Base-by-base conservation (phyloP, 352 stramenopile genomes). In the Pythium plurisporium region DNA sequence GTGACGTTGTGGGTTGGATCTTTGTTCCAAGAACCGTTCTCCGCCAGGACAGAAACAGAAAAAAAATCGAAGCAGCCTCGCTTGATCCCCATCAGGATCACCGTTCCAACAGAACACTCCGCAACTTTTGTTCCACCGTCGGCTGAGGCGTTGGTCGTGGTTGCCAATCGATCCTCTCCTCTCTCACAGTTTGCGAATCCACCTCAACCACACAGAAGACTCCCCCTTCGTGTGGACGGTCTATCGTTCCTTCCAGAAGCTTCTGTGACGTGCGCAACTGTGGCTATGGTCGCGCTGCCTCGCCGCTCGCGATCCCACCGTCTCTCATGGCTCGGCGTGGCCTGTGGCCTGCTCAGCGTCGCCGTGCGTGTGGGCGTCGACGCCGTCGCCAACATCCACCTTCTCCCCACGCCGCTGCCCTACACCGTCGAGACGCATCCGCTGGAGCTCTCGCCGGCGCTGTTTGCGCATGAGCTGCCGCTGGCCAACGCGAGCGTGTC, bases 381-480 rank as follows among this genome's bases (percentile, higher is more conserved):
- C 22, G 48, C 46, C 31, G 60, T 62, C 42, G 53, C 60, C 46
- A 63, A 59, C 60, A 51, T 59, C 36, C 53, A 50, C 6, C 23
- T 67, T 12, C 31, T 64, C 2, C 33, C 41, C 15, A 20, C 52
- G 31, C 49, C 57, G 53, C 62, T 87, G 62, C 79, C 79, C 49
- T 89, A 85, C 64, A 55, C 75, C 20, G 58, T 83, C 30, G 64
- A 60, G 45, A 62, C 73, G 55, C 73, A 87, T 33, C 72, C 73
- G 49, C 67, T 90, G 37, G 59, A 74, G 50, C 68, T 90, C 20
- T 75, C 72, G 26, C 46, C 68, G 26, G 42, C 46, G 49, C 73
- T 87, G 36, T 87, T 87, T 48, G 79, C 76, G 0, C 58, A 61
- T n/a, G 69, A 73, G 12, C 73, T 81, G 55, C 67, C 65, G n/a